A percentile compares a stretch with the other conserved stretches of the same genome.
phyloP scores from a whole-genome alignment of 768 basidiomycete genomes.

The Chalciporus piperatus region DNA sequence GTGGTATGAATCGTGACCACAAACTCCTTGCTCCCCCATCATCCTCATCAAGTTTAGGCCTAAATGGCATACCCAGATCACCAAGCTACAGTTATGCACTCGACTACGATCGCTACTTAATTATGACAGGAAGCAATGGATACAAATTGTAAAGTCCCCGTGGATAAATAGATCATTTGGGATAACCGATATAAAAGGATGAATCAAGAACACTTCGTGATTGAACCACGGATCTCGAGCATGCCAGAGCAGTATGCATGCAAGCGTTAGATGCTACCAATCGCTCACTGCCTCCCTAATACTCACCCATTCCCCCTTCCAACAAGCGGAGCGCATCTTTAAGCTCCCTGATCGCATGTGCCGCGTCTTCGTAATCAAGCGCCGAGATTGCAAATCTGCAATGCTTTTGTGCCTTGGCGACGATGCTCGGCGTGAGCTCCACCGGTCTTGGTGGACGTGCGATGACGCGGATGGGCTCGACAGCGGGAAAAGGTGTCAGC shows the following conservation, averaged over 20 bases:
- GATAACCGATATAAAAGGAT: neutral
- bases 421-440: slow-evolving; percentile 60
- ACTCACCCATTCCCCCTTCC: slow-evolving; percentile 41
- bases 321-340: slow-evolving; percentile 67
- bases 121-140: neutral
- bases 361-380: slow-evolving; percentile 92
- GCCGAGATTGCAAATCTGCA: slow-evolving; percentile 91
- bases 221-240: neutral
- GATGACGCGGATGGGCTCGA: slow-evolving; percentile 10
- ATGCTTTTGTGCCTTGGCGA: slow-evolving; percentile 85
- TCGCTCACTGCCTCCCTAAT: neutral
- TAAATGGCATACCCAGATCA: neutral
- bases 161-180: neutral
- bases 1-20: no score
- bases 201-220: neutral
- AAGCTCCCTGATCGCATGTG: slow-evolving; percentile 83
- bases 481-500: neutral
- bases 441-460: slow-evolving; percentile 18
- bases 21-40: neutral
- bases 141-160: slow-evolving; percentile 1
- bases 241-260: neutral
- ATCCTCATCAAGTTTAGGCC: neutral
- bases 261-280: neutral
- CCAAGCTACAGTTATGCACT: neutral
- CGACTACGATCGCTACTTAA: neutral